These are phyloP conservation scores for Pisolithus marmoratus DNA, from an alignment of 768 basidiomycete species.

Conservation along the genomic window DNA sequence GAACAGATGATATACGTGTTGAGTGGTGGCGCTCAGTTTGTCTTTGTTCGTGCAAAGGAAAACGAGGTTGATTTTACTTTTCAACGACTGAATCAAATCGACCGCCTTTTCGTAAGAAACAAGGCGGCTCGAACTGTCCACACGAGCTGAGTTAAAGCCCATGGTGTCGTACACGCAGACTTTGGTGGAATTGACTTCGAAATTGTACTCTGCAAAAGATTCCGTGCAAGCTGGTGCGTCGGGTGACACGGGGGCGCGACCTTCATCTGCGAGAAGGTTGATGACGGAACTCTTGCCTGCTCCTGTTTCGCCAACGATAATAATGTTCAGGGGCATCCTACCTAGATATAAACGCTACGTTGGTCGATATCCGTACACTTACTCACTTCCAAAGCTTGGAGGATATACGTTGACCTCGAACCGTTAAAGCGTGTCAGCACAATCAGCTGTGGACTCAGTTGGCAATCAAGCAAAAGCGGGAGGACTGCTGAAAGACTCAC, in stretches of 20 bases:
- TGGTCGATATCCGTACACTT: too few species aligned
- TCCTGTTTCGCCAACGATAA: conserved; percentile 24
- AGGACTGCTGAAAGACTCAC: too few species aligned
- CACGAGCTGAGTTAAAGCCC: conserved; percentile 12
- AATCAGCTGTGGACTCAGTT: too few species aligned
- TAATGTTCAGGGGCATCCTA: conserved; percentile 10
- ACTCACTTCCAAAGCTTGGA: not conserved
- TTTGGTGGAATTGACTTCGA: not conserved
- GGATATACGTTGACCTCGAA: not conserved
- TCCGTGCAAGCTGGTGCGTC: conserved; percentile 31
- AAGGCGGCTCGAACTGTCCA: not conserved
- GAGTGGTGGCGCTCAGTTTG: not conserved
- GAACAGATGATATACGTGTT: conserved; percentile 16
- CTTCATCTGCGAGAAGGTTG: conserved; percentile 22
- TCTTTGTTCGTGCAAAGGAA: not conserved
- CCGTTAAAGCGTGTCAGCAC: too few species aligned
- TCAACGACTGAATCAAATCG: conserved; percentile 19
- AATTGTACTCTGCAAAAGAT: conserved; percentile 14
- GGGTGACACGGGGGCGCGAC: conserved; percentile 24
- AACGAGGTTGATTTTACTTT: conserved; percentile 15
- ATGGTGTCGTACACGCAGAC: conserved; percentile 8
- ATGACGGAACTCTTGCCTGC: conserved; percentile 27
- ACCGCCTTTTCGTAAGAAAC: conserved; percentile 10
- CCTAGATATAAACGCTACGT: not conserved
- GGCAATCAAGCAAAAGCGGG: too few species aligned